These are phyloP conservation scores for Euphrasia arctica DNA, from an alignment of 305 asterid species.

Conservation along the genomic window DNA sequence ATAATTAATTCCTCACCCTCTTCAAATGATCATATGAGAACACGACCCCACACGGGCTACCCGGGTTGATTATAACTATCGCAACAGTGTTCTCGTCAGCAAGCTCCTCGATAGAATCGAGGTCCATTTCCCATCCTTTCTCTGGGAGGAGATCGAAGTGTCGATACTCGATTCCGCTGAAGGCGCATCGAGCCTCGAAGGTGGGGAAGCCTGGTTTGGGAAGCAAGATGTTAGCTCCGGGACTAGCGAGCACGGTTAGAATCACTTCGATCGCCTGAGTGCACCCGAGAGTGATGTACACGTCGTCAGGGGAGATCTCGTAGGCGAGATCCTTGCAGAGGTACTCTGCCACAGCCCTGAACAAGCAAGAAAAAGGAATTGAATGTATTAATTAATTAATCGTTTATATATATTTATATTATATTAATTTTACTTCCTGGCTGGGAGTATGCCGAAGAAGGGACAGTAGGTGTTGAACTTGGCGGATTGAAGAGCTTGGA, in stretches of 20 bases:
- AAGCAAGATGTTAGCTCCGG: background rate
- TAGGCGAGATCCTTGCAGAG: background rate
- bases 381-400: no score
- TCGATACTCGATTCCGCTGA: background rate
- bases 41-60: background rate
- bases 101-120: background rate
- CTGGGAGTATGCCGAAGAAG: slow-evolving; percentile 1
- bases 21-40: background rate
- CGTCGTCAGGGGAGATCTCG: background rate
- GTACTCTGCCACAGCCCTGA: background rate
- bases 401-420: no score
- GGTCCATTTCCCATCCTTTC: background rate
- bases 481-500: background rate
- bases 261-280: slow-evolving; percentile 2
- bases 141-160: background rate
- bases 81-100: slow-evolving; percentile 1
- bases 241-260: background rate
- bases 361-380: no score
- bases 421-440: background rate
- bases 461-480: background rate
- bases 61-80: background rate
- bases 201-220: slow-evolving; percentile 3
- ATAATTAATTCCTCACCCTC: background rate
- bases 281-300: background rate
- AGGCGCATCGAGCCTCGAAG: background rate